Evolutionary conservation across 495 filamentous ascomycete species (phyloP).

Genomic region (Massariosphaeria phaeospora): DNA sequence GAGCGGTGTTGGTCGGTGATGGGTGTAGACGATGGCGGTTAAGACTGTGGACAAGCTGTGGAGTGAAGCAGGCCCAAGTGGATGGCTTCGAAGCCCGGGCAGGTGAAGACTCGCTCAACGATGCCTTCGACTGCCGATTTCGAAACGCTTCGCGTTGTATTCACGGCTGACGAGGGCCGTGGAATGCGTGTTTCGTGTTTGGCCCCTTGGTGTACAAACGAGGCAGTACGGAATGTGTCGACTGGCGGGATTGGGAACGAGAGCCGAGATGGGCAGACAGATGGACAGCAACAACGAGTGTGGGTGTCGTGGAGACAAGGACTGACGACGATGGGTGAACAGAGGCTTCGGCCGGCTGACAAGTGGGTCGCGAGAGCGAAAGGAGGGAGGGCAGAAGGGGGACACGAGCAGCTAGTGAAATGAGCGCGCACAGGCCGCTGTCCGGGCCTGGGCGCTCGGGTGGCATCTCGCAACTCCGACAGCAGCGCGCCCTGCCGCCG

Average conservation of each 20-base stretch:
- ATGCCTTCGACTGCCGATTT: slow-evolving; percentile 30
- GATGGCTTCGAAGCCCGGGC: slow-evolving; percentile 6
- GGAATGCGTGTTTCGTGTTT: slow-evolving; percentile 33
- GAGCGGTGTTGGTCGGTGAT: neutral
- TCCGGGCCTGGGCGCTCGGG: too few relatives aligned
- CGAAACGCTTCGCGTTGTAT: slow-evolving; percentile 32
- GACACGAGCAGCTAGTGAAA: neutral
- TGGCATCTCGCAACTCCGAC: too few relatives aligned
- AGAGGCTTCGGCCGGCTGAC: neutral
- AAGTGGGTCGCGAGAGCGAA: neutral
- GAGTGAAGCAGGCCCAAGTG: neutral
- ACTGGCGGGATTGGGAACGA: neutral
- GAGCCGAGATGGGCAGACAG: neutral
- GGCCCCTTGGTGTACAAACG: slow-evolving; percentile 22
- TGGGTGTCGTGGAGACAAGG: slow-evolving; percentile 19
- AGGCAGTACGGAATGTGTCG: slow-evolving; percentile 19
- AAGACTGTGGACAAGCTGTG: slow-evolving; percentile 3
- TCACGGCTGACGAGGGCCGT: slow-evolving; percentile 13
- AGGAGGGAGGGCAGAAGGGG: neutral
- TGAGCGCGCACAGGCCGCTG: neutral
- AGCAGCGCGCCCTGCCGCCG: too few relatives aligned
- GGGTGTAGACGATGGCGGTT: neutral
- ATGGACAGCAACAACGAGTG: slow-evolving; percentile 16
- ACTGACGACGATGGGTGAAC: neutral
- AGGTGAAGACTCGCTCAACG: slow-evolving; percentile 34